phyloP scores from a whole-genome alignment of 78 protist genomes.

The Pigoraptor vietnamica region DNA sequence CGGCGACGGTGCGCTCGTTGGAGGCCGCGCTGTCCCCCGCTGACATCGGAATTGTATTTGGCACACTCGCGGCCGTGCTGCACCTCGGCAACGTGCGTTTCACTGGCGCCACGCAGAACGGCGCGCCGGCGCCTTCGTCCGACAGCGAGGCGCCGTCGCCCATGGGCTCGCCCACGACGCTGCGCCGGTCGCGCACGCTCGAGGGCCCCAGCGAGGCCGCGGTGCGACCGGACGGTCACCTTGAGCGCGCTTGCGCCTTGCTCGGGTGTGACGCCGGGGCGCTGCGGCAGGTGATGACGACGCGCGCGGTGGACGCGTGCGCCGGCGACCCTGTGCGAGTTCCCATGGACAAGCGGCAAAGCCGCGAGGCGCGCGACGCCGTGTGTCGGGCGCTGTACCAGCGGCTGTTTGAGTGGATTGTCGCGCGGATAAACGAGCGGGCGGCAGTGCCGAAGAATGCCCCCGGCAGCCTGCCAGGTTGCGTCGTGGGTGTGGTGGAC shows the following conservation, averaged over 20 bases:
- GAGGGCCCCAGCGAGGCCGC: neutral
- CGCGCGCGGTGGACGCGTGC: neutral
- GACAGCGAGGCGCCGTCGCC: neutral
- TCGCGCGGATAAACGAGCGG: neutral
- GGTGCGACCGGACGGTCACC: neutral
- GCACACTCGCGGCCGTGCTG: slow-evolving; percentile 54
- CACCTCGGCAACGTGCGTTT: slow-evolving; percentile 72
- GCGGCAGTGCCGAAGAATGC: too few species aligned
- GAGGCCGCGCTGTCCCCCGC: neutral
- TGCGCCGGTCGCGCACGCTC: neutral
- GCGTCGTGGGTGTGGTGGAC: neutral
- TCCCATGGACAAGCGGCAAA: neutral
- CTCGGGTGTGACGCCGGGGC: neutral
- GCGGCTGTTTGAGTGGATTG: slow-evolving; percentile 78
- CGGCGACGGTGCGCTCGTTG: slow-evolving; percentile 27
- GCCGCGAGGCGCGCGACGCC: slow-evolving; percentile 53
- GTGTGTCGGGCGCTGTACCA: slow-evolving; percentile 81
- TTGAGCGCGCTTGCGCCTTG: neutral
- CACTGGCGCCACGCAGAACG: neutral
- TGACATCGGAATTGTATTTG: neutral
- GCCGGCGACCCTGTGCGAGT: neutral
- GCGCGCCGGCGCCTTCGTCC: neutral
- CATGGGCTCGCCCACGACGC: neutral
- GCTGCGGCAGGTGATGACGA: neutral
- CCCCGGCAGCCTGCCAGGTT: neutral